Evolutionary conservation across 2,329 filamentous ascomycete genomes (phyloP).

Genomic region (Aureobasidium vineae): DNA sequence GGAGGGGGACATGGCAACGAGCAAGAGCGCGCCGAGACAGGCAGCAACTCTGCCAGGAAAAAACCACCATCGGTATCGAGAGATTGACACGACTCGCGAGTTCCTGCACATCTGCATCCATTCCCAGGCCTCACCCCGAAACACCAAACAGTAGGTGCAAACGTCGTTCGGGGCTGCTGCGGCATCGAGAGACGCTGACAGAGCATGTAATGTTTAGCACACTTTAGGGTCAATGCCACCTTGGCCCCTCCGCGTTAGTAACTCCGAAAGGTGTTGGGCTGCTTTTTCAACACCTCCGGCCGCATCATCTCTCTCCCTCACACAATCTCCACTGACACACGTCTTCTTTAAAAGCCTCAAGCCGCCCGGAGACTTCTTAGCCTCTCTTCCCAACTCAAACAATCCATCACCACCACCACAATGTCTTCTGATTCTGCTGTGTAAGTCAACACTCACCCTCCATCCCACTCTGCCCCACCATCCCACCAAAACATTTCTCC

Average conservation of each 20-base stretch:
- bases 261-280: constrained; percentile 27
- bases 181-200: constrained; percentile 27
- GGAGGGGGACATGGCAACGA: neutral
- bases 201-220: constrained; percentile 26
- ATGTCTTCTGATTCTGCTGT: constrained; percentile 36
- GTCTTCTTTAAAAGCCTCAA: constrained; percentile 28
- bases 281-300: constrained; percentile 27
- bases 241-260: constrained; percentile 26
- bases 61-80: neutral
- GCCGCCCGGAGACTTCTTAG: constrained; percentile 29
- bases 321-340: constrained; percentile 25
- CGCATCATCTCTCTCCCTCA: constrained; percentile 19
- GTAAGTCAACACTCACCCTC: constrained; percentile 31
- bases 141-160: constrained; percentile 26
- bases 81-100: neutral
- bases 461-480: constrained; percentile 22
- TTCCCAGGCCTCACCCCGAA: neutral
- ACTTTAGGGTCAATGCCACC: constrained; percentile 27
- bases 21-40: constrained; percentile 15
- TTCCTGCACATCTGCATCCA: constrained; percentile 10
- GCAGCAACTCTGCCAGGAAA: neutral
- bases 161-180: constrained; percentile 23
- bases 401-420: constrained; percentile 30
- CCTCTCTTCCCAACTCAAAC: constrained; percentile 30
- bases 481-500: constrained; percentile 29